Evolutionary conservation across 257 asterid genomes (phyloP).

Genomic region (Jaltomata sinuosa): DNA sequence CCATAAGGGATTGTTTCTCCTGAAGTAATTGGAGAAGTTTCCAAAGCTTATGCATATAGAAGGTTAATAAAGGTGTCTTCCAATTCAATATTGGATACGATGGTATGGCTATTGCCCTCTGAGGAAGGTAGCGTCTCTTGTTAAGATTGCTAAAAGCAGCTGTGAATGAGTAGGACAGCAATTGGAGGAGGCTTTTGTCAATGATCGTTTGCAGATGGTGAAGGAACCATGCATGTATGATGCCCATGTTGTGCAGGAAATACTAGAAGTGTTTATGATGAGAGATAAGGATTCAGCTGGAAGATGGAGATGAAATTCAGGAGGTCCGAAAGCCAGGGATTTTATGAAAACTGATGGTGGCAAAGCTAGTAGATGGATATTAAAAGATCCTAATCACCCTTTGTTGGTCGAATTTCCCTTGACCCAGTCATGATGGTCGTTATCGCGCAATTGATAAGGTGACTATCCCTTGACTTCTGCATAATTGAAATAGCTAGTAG

Average conservation of each 20-base stretch:
- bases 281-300: conserved; percentile 43
- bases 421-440: conserved; percentile 81
- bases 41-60: conserved; percentile 71
- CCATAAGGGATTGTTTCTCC: conserved; percentile 36
- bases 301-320: conserved; percentile 49
- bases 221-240: conserved; percentile 44
- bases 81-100: conserved; percentile 46
- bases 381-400: conserved; percentile 76
- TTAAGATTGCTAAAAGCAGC: conserved; percentile 75
- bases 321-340: conserved; percentile 67
- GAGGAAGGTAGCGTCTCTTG: conserved; percentile 74
- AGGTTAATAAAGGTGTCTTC: conserved; percentile 42
- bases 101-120: conserved; percentile 67
- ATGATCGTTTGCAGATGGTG: conserved; percentile 61
- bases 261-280: conserved; percentile 52
- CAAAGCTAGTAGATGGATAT: conserved; percentile 77
- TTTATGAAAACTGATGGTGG: conserved; percentile 90
- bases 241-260: conserved; percentile 45
- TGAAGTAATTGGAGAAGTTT: conserved; percentile 83
- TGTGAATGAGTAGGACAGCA: conserved; percentile 77
- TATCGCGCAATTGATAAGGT: conserved; percentile 92
- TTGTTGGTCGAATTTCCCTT: conserved; percentile 51
- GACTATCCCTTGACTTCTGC: conserved; percentile 1
- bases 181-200: conserved; percentile 79
- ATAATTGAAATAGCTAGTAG: neutral